phyloP scores from a whole-genome alignment of 306 rosid species.

The Lupinus albus region DNA sequence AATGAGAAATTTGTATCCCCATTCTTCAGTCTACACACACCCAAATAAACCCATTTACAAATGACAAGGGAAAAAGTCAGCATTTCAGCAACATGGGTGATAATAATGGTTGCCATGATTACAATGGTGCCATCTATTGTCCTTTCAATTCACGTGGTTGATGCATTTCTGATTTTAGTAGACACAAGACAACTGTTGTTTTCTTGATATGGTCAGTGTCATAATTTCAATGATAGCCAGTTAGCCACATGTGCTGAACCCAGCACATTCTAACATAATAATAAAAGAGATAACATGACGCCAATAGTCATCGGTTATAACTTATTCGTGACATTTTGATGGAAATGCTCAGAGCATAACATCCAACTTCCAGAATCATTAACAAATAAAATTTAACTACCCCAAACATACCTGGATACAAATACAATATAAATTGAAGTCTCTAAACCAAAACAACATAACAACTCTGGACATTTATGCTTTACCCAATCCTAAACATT shows the following conservation, averaged over 20 bases:
- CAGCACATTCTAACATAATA: too few species aligned
- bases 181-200: background rate
- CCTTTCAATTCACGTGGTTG: background rate
- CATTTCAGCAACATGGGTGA: too few species aligned
- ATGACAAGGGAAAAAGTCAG: constrained; percentile 20
- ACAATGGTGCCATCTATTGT: background rate
- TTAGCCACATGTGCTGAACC: background rate
- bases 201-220: background rate
- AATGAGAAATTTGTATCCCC: too few species aligned
- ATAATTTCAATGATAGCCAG: constrained; percentile 21
- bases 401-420: too few species aligned
- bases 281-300: too few species aligned
- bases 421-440: constrained; percentile 9
- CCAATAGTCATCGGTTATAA: too few species aligned
- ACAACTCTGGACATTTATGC: background rate
- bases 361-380: too few species aligned
- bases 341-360: too few species aligned
- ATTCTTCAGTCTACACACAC: too few species aligned
- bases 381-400: too few species aligned
- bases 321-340: too few species aligned
- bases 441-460: constrained; percentile 5
- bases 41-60: background rate
- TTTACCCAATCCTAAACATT: background rate
- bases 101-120: too few species aligned
- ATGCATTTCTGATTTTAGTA: constrained; percentile 8